phyloP scores from a whole-genome alignment of 257 asterid species.

The Solanum medicagineum region DNA sequence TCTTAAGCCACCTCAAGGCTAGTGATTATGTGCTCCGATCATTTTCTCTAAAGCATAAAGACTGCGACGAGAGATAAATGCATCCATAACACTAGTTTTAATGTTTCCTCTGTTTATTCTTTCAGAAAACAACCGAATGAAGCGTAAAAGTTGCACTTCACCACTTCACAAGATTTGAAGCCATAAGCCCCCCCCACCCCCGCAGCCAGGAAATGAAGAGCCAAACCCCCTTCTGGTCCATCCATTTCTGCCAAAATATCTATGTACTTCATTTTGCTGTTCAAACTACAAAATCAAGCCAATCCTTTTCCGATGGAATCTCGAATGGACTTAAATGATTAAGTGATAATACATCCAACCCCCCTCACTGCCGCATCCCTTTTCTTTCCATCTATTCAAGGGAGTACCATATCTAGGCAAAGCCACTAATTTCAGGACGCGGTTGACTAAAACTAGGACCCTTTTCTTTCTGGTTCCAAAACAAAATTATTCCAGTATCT shows the following conservation, averaged over 20 bases:
- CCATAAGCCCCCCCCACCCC: neutral
- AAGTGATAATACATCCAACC: neutral
- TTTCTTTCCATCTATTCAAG: neutral
- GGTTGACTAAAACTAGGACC: neutral
- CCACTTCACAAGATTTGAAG: neutral
- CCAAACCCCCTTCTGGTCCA: neutral
- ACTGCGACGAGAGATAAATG: neutral
- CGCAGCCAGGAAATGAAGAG: neutral
- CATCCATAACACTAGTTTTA: neutral
- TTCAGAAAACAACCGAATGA: neutral
- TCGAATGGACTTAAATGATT: neutral
- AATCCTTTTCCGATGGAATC: neutral
- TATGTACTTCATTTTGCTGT: neutral
- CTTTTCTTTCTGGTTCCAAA: neutral
- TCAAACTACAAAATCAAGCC: neutral
- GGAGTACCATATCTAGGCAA: neutral
- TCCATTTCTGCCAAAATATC: neutral
- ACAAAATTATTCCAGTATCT: neutral
- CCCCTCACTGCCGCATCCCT: neutral
- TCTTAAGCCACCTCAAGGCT: neutral
- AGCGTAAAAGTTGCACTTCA: neutral
- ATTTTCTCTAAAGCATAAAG: neutral
- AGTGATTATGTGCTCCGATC: neutral
- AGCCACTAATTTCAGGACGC: neutral
- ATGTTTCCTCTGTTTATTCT: neutral